phyloP scores from a whole-genome alignment of 192 early-diverging fungal genomes.

The Cetraspora pellucida region DNA sequence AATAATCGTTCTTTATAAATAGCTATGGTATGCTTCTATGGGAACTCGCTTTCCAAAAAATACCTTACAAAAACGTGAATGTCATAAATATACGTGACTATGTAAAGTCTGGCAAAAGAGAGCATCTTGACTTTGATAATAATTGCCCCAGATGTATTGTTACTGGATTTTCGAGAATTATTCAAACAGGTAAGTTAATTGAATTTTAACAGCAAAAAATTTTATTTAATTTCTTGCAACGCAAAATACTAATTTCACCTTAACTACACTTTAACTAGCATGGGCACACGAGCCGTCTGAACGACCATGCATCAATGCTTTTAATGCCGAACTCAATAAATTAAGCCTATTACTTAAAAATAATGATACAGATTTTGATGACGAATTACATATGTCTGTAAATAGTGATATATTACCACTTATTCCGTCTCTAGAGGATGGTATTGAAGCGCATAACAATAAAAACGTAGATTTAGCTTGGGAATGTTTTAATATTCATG shows the following conservation, averaged over 20 bases:
- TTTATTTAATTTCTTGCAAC: no score
- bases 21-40: constrained; percentile 18
- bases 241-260: background rate
- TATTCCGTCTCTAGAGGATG: no score
- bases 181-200: no score
- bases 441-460: no score
- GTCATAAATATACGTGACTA: background rate
- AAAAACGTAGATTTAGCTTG: background rate
- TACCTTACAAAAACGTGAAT: background rate
- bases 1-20: background rate
- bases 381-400: no score
- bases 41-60: constrained; percentile 7
- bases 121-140: background rate
- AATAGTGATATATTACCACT: no score
- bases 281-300: constrained; percentile 11
- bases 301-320: background rate
- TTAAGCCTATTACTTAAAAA: no score
- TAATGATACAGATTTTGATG: no score
- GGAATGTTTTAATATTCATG: constrained; percentile 3
- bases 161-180: no score
- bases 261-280: background rate
- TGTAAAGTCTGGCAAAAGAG: constrained; percentile 6
- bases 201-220: no score
- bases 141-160: no score
- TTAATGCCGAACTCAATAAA: no score